Base-by-base conservation (phyloP, 306 rosid species). In the Hippophae rhamnoides region DNA sequence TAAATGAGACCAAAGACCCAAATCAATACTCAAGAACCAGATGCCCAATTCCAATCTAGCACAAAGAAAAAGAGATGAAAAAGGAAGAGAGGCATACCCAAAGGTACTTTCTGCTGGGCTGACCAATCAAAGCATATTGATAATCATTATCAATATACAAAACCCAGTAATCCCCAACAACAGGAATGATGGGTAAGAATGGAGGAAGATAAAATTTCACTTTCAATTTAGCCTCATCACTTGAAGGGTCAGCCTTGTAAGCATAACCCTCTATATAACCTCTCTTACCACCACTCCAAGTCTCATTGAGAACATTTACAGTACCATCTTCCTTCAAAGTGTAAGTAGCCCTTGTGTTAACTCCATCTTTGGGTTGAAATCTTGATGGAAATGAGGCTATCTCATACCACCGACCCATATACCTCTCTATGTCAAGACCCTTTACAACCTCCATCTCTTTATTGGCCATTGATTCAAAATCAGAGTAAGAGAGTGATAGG, bases 361-460 rank as follows among this genome's bases (percentile, higher is more conserved):
- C 76, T 0, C 99, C 99, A 46, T 62, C 68, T 47, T 52, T 83
- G 7, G 95, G 96, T 52, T 92, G 96, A 70, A 78, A 78, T 31
- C 47, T 8, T 2, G 96, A 85, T 13, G 95, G 99, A 58, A 87
- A 82, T 9, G 87, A 92, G 0, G 96, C 95, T 13, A 92, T 92
- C 71, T 92, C 99, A 57, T 87, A 92, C 99, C 99, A 92, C 3
- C 95, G 76, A 6, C 99, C 99, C 93, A 82, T 85, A 79, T 88
- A 92, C 23, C 88, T 60, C 64, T 74, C 38, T 25, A 92, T 1
- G 64, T 92, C 95, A 6, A 92, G 41, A 27, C 66, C 69, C 74
- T 62, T 85, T 62, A 69, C 89, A 5, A 83, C 96, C 1, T 72
- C 70, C 96, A 92, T 83, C 38, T 67, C 84, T 65, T 79, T 79